phyloP scores from a whole-genome alignment of 306 rosid species.

The Vigna nakashimae region DNA sequence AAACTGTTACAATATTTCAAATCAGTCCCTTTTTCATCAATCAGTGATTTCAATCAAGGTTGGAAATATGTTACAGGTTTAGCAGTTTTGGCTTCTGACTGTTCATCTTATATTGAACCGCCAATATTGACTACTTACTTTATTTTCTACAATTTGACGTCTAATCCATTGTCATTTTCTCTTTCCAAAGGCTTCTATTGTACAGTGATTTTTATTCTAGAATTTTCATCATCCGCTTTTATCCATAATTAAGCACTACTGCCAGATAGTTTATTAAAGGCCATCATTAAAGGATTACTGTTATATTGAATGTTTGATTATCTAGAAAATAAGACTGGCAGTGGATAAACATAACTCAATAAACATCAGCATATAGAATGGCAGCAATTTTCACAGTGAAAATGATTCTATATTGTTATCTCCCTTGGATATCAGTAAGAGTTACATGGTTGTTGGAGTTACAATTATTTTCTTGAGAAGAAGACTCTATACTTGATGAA shows the following conservation, averaged over 20 bases:
- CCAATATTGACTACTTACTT: no score
- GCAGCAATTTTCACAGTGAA: not conserved
- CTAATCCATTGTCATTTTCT: no score
- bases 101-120: no score
- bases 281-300: not conserved
- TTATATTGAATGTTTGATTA: not conserved
- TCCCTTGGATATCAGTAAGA: slow-evolving; percentile 43
- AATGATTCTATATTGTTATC: slow-evolving; percentile 32
- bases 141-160: no score
- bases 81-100: no score
- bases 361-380: not conserved
- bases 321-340: not conserved
- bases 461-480: slow-evolving; percentile 37
- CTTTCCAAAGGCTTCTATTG: no score
- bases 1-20: no score
- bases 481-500: slow-evolving; percentile 37
- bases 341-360: not conserved
- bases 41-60: no score
- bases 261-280: not conserved
- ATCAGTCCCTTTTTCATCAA: no score
- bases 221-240: not conserved
- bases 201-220: not conserved
- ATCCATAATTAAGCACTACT: not conserved
- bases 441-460: slow-evolving; percentile 44
- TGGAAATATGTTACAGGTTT: no score